Percentiles rank a stretch among this genome's conserved stretches.
Conservation (phyloP, 2,329 filamentous ascomycete species). For the Hypocreales sp. region DNA sequence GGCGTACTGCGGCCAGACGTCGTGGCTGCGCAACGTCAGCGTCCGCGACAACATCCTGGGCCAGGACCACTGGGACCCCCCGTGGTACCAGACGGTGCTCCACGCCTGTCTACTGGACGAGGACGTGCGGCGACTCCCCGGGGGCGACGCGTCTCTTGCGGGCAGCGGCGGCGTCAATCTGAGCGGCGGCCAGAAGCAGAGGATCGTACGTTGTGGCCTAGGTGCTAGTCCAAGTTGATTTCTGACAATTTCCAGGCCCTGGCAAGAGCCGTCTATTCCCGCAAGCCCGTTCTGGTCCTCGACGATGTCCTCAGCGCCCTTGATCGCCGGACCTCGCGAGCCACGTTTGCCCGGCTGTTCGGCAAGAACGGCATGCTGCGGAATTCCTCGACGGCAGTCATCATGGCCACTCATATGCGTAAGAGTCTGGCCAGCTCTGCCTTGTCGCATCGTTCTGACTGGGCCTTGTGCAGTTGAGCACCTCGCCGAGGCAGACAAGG, state of each 20-base stretch:
- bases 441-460: too few species aligned
- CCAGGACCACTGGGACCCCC: conserved; percentile 12
- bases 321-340: conserved; percentile 2
- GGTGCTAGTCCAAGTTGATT: too few species aligned
- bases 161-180: conserved; percentile 26
- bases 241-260: too few species aligned
- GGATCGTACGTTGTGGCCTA: conserved; percentile 17
- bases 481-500: conserved; percentile 1
- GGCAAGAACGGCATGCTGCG: conserved; percentile 1
- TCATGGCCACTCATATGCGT: conserved; percentile 4
- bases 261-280: conserved; percentile 3
- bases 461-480: neutral
- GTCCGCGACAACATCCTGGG: conserved; percentile 23
- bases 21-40: conserved; percentile 17
- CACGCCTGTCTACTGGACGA: conserved; percentile 15
- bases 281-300: conserved; percentile 1
- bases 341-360: conserved; percentile 2
- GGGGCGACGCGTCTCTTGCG: conserved; percentile 20
- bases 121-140: conserved; percentile 15
- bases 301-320: conserved; percentile 3
- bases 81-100: conserved; percentile 18
- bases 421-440: too few species aligned
- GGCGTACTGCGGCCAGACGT: conserved; percentile 17
- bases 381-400: conserved; percentile 1
- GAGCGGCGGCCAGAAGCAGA: conserved; percentile 24